These are phyloP conservation scores for Linnemannia schmuckeri DNA, from an alignment of 192 early-diverging fungal species.

Conservation along the genomic window DNA sequence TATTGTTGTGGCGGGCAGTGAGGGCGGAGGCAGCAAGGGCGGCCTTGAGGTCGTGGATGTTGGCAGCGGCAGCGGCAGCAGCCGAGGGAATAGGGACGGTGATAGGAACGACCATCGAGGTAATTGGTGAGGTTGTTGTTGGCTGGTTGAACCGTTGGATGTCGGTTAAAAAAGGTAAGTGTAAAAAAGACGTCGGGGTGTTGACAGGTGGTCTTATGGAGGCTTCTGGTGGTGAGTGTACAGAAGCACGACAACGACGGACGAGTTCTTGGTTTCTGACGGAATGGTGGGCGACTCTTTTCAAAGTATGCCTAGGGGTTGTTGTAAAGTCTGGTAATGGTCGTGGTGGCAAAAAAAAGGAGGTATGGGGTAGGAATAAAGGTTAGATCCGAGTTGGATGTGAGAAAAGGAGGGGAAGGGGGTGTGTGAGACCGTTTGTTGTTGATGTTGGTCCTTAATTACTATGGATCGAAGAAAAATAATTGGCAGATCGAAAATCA, in stretches of 20 bases:
- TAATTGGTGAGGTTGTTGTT: neutral
- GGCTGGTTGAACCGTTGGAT: neutral
- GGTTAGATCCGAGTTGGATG: neutral
- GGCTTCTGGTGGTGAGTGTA: conserved; percentile 33
- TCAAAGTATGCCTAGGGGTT: conserved; percentile 24
- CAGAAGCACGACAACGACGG: conserved; percentile 54
- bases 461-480: too few relatives aligned
- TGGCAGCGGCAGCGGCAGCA: neutral
- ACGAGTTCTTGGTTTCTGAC: conserved; percentile 51
- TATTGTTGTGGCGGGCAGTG: neutral
- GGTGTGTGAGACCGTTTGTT: too few relatives aligned
- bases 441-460: too few relatives aligned
- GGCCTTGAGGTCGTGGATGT: conserved; percentile 49
- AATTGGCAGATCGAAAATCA: too few relatives aligned
- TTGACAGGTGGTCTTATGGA: conserved; percentile 49
- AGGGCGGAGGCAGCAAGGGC: conserved; percentile 10
- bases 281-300: conserved; percentile 57
- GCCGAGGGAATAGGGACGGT: conserved; percentile 14
- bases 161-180: neutral
- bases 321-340: conserved; percentile 14
- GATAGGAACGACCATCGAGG: conserved; percentile 55
- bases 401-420: neutral
- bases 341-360: conserved; percentile 14
- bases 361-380: neutral
- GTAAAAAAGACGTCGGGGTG: conserved; percentile 16